Base-by-base conservation (phyloP, 768 basidiomycete species). In the Lentinus brumalis region DNA sequence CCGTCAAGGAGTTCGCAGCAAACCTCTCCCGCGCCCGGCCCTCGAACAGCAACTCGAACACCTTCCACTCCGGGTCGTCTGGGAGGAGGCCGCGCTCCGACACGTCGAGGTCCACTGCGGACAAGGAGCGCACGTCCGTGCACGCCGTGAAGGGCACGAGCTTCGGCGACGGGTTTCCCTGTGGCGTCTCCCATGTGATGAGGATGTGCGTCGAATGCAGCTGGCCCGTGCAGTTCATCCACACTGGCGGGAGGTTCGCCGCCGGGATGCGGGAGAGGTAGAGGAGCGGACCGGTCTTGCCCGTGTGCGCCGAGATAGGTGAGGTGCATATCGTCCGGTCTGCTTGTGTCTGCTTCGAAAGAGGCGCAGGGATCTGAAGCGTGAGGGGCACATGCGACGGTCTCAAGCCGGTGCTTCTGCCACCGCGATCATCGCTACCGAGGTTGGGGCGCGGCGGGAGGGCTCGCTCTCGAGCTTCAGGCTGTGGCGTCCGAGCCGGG, bases 11-110 rank as follows among this genome's bases (percentile, higher is more conserved):
- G 10, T 75, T 70, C 2, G 83, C 84, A 0, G 87, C 89, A 69
- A 92, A 89, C 56, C 78, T 83, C 68, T 89, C 86, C 55, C 73
- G 76, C 4, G 72, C 73, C 26, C 76, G 72, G 14, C 78, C 83
- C 54, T 83, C 79, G 57, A 89, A 87, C 16, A 81, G 53, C n/a
- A 92, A 66, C 70, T 90, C 88, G 59, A 92, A 91, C 0, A 86
- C 74, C 62, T 82, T 83, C 52, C 81, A 64, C 79, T n/a, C 75
- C 67, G 50, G 69, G 73, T 32, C 69, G 67, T 12, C 57, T 57
- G 12, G 79, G n/a, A 86, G 74, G 29, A 78, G 66, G 5, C 71
- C 74, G 30, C 70, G 72, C 58, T 88, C 86, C 4, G 80, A 77
- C 11, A 67, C 56, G 40, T 73, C 71, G 29, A 87, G 67, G 50